Base-by-base conservation (phyloP, 495 filamentous ascomycete genomes). In the Lophiostoma macrostomum region DNA sequence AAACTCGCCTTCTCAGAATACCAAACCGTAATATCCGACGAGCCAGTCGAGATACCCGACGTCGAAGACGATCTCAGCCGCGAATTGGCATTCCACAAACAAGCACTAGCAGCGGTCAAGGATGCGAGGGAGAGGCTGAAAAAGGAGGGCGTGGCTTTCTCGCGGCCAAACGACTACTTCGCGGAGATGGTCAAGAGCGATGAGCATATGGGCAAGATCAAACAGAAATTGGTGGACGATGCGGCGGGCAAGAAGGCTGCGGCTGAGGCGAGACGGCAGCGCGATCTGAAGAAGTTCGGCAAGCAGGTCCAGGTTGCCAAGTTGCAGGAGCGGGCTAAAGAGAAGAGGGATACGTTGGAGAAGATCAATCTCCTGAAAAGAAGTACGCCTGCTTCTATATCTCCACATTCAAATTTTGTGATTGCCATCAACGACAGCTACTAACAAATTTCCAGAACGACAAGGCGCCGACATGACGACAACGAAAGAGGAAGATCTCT, bases 121-220 rank as follows among this genome's bases (percentile, higher is more conserved):
- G 69, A 81, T 40, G 93, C 80, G 12, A 84, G 91, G 37, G 69
- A 72, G 4, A 69, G 82, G 28, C 79, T 98, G 34, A 86, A 86
- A 70, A 86, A 85, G 63, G 90, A 94, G 67, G 85, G 84, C 28
- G 75, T 90, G 6, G 81, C 84, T 6, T 97, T 97, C 73, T 84
- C 87, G 4, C 80, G 93, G 4, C 93, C 93, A 6, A 81, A 77
- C 27, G 93, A 98, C 71, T 98, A 94, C 74, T 97, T 98, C 63
- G 93, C 93, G 22, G 93, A 98, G 77, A 98, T 96, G 87, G 81
- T 96, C 54, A 96, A 96, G 78, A 88, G 83, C 64, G 94, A 98
- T 72, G 91, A 94, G 75, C 94, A 95, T 67, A 98, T 98, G 93
- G 85, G 86, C 61, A 86, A 84, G 75, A 88, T 98, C 70, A 94